Evolutionary conservation across 2,329 filamentous ascomycete genomes (phyloP).

Genomic region (Venturia oleaginea): DNA sequence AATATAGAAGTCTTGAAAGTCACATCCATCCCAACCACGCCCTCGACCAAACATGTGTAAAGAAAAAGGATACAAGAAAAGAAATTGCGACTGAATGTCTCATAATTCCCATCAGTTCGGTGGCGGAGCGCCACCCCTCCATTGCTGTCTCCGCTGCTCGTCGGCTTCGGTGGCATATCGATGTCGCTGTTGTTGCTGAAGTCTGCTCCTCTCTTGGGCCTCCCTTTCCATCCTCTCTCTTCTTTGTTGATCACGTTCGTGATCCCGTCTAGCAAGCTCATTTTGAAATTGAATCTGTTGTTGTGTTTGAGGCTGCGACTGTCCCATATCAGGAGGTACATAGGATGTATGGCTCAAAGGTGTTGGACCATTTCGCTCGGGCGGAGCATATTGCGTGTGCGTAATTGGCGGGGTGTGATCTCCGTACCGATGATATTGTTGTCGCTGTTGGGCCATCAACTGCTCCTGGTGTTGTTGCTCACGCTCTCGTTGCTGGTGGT

Average conservation of each 20-base stretch:
- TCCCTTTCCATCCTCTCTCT: neutral
- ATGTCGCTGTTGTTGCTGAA: neutral
- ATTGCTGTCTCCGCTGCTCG: neutral
- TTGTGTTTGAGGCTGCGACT: neutral
- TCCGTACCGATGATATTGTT: neutral
- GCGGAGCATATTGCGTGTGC: slow-evolving; percentile 8
- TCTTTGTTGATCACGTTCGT: slow-evolving; percentile 6
- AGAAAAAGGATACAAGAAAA: neutral
- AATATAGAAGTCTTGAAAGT: neutral
- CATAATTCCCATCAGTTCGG: neutral
- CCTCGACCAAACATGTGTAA: neutral
- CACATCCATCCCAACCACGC: neutral
- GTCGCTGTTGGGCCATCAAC: neutral
- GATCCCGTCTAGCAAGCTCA: slow-evolving; percentile 9
- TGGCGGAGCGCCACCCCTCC: neutral
- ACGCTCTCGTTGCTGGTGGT: neutral
- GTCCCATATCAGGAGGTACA: neutral
- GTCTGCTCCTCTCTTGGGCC: neutral
- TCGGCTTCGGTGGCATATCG: neutral
- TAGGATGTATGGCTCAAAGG: slow-evolving; percentile 4
- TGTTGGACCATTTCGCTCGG: slow-evolving; percentile 7
- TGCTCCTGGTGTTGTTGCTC: slow-evolving; percentile 2
- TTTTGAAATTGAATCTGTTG: slow-evolving; percentile 2
- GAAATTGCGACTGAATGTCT: neutral
- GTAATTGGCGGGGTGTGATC: slow-evolving; percentile 9